Evolutionary conservation across 257 asterid genomes (phyloP).

Genomic region (Gardenia jasminoides): DNA sequence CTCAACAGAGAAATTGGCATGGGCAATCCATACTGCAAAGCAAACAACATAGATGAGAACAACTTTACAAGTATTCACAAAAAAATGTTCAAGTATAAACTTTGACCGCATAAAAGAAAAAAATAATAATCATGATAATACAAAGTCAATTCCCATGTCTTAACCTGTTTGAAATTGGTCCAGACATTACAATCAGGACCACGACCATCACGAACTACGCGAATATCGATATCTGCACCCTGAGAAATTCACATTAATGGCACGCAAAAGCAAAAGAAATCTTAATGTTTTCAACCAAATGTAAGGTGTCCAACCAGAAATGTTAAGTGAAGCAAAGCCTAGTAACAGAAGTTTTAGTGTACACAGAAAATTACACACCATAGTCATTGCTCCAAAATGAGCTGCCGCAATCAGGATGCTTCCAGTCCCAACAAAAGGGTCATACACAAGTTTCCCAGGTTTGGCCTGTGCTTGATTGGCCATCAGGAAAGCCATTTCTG

Average conservation of each 20-base stretch:
- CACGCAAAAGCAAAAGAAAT: background rate
- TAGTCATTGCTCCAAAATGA: conserved; percentile 97
- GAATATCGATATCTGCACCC: conserved; percentile 99
- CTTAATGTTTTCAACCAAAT: conserved; percentile 1
- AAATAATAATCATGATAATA: background rate
- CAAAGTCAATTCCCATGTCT: background rate
- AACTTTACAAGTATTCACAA: background rate
- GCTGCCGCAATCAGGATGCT: conserved; percentile 96
- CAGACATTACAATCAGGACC: conserved; percentile 94
- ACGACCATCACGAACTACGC: conserved; percentile 98
- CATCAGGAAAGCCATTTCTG: conserved; percentile 99
- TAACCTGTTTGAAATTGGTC: conserved; percentile 94
- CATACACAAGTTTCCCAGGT: conserved; percentile 84
- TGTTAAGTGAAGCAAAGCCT: too few species aligned
- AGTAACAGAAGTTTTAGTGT: too few species aligned
- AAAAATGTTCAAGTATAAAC: background rate
- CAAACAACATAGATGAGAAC: conserved; percentile 4
- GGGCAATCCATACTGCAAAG: conserved; percentile 85
- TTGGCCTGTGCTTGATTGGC: conserved; percentile 92
- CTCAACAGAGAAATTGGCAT: conserved; percentile 78
- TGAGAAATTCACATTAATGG: conserved; percentile 48
- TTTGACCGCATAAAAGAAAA: background rate
- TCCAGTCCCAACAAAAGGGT: conserved; percentile 99
- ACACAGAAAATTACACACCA: conserved; percentile 42
- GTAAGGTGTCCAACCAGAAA: background rate